Evolutionary conservation across 169 alveolate species (phyloP).

Genomic region (Plasmodium fragile): DNA sequence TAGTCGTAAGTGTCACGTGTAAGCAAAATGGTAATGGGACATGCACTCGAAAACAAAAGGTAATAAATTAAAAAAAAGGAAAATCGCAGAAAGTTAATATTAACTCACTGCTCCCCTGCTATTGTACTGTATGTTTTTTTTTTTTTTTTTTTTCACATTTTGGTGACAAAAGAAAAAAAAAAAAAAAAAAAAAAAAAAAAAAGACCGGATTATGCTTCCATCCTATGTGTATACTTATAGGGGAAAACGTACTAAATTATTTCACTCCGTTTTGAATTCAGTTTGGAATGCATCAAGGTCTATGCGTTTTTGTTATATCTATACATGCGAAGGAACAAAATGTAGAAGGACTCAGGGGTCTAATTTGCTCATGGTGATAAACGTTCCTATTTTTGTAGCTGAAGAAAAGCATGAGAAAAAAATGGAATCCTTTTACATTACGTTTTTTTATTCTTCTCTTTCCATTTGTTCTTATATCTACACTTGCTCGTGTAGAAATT

Average conservation of each 20-base stretch:
- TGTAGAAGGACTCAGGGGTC: not conserved
- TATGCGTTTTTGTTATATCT: not conserved
- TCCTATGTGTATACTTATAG: not conserved
- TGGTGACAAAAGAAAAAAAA: not conserved
- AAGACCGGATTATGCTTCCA: not conserved
- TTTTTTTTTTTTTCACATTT: not conserved
- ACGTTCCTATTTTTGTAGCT: not conserved
- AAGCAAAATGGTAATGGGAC: not conserved
- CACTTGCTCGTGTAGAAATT: not conserved
- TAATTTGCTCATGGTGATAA: not conserved
- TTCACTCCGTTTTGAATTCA: not conserved
- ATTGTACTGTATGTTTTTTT: not conserved
- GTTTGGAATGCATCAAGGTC: not conserved
- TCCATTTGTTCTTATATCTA: conserved; percentile 1
- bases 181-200: not conserved
- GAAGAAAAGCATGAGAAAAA: not conserved
- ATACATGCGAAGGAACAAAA: not conserved
- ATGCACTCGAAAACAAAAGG: not conserved
- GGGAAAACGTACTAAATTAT: not conserved
- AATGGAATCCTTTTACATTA: not conserved
- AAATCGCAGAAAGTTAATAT: not conserved
- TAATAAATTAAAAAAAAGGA: conserved; percentile 1
- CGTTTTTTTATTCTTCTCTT: not conserved
- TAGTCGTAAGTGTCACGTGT: not conserved
- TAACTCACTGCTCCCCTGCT: conserved; percentile 4